Evolutionary conservation across 768 basidiomycete species (phyloP).

Genomic region (Lactarius pseudohatsudake): DNA sequence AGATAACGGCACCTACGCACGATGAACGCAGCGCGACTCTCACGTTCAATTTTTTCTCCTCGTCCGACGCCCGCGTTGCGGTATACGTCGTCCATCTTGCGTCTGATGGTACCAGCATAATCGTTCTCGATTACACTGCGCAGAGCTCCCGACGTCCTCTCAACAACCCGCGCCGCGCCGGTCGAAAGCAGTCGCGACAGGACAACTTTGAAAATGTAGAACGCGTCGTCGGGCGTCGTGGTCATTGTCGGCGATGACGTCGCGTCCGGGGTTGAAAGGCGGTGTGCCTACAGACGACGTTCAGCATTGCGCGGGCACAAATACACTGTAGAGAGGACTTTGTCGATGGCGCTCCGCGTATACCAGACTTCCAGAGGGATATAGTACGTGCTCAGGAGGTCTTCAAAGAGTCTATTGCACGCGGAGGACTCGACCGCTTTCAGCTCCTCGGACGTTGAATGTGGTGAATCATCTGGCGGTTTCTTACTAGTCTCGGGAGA

Average conservation of each 20-base stretch:
- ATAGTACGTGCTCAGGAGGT: constrained; percentile 72
- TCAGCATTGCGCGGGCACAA: neutral
- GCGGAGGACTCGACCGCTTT: constrained; percentile 47
- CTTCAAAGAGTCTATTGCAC: constrained; percentile 61
- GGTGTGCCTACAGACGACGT: constrained; percentile 68
- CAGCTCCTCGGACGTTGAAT: constrained; percentile 23
- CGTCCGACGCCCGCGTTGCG: constrained; percentile 50
- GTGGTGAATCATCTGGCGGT: constrained; percentile 2
- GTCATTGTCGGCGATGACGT: constrained; percentile 62
- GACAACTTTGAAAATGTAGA: constrained; percentile 91
- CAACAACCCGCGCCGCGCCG: constrained; percentile 60
- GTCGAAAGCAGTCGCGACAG: constrained; percentile 76
- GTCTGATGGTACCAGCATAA: constrained; percentile 76
- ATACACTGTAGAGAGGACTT: constrained; percentile 47
- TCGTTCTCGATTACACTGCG: constrained; percentile 79
- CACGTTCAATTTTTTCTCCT: constrained; percentile 76
- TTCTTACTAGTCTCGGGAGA: constrained; percentile 6
- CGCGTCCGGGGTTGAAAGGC: constrained; percentile 72
- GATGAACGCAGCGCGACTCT: constrained; percentile 77
- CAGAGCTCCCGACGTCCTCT: constrained; percentile 59
- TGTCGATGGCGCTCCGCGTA: constrained; percentile 79
- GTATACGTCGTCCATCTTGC: constrained; percentile 88
- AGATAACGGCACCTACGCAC: constrained; percentile 48
- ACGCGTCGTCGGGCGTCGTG: constrained; percentile 89
- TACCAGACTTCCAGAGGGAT: constrained; percentile 93